These are phyloP conservation scores for Asterochloris erici DNA, from an alignment of 139 green algal genomes.

Conservation along the genomic window DNA sequence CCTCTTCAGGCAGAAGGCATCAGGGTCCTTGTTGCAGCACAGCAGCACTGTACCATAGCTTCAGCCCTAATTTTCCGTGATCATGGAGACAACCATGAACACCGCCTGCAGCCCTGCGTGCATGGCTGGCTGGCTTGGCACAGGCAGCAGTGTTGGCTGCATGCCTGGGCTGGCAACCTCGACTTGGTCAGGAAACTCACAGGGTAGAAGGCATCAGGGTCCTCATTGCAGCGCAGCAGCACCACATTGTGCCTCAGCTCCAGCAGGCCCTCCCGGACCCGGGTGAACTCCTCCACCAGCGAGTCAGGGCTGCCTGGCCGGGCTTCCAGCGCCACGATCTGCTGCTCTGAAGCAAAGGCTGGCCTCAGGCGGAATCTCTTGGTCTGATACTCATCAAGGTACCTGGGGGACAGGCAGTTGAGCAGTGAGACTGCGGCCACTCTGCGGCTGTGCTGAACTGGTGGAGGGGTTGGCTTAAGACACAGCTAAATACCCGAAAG, in stretches of 20 bases:
- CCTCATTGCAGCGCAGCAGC: constrained; percentile 71
- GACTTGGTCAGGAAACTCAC: background rate
- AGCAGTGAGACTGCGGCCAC: too few relatives aligned
- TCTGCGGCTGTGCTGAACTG: too few relatives aligned
- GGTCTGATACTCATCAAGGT: background rate
- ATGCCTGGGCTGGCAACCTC: background rate
- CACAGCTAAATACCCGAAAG: too few relatives aligned
- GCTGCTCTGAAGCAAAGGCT: constrained; percentile 25
- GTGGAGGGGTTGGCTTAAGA: too few relatives aligned
- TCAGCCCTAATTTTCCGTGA: too few relatives aligned
- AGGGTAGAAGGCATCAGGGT: constrained; percentile 66
- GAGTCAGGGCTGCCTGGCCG: constrained; percentile 56
- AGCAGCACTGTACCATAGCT: too few relatives aligned
- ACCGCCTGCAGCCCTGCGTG: too few relatives aligned
- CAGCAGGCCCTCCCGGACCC: constrained; percentile 65
- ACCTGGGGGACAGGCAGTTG: background rate
- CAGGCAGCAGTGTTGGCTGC: background rate
- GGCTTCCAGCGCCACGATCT: constrained; percentile 38
- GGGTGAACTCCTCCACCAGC: constrained; percentile 47
- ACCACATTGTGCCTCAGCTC: constrained; percentile 80
- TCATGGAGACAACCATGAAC: too few relatives aligned
- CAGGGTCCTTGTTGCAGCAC: too few relatives aligned
- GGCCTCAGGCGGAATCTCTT: background rate
- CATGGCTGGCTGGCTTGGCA: too few relatives aligned
- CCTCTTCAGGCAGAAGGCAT: too few relatives aligned